Conservation (phyloP, 805 yeast genomes). For the Kuraishia floccosa region DNA sequence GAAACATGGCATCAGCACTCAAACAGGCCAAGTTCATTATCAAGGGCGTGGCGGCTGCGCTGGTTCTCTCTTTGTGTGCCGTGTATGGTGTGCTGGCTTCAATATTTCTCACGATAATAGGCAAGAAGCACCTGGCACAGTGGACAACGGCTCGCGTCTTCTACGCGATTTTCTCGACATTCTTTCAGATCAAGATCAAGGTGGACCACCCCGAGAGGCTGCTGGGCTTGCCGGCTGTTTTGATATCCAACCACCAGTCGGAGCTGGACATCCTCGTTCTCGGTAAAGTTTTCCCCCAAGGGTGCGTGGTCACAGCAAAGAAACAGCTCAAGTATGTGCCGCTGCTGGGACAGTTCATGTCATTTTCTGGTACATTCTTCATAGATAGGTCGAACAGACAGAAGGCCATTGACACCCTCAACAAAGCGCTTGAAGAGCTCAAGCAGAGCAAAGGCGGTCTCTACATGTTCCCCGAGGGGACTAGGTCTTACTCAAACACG, state of each 20-base stretch:
- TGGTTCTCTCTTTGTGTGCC: slow-evolving; percentile 48
- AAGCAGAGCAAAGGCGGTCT: slow-evolving; percentile 58
- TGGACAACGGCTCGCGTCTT: slow-evolving; percentile 84
- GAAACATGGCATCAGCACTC: neutral
- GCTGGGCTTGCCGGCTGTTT: slow-evolving; percentile 57
- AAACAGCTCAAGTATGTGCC: slow-evolving; percentile 77
- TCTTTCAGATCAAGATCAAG: slow-evolving; percentile 61
- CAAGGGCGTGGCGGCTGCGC: slow-evolving; percentile 43
- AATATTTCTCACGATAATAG: slow-evolving; percentile 47
- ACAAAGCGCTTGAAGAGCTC: slow-evolving; percentile 52
- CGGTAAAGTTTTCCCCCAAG: slow-evolving; percentile 78
- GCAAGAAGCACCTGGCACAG: slow-evolving; percentile 75
- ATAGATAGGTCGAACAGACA: slow-evolving; percentile 72
- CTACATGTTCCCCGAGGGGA: slow-evolving; percentile 95
- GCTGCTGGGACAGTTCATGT: slow-evolving; percentile 95
- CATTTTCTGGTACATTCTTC: slow-evolving; percentile 81
- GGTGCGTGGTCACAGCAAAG: slow-evolving; percentile 89
- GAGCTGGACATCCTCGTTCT: slow-evolving; percentile 74
- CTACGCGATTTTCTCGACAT: slow-evolving; percentile 43
- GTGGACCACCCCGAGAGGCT: slow-evolving; percentile 57
- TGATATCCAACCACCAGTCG: slow-evolving; percentile 85
- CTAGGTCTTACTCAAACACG: slow-evolving; percentile 67
- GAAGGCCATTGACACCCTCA: slow-evolving; percentile 67
- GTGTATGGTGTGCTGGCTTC: slow-evolving; percentile 75
- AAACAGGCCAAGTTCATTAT: slow-evolving; percentile 2